Evolutionary conservation across 73 alveolate genomes (phyloP), one percentile per base, ranked within the genome.

Genomic region (Paraurostyla sp.): DNA sequence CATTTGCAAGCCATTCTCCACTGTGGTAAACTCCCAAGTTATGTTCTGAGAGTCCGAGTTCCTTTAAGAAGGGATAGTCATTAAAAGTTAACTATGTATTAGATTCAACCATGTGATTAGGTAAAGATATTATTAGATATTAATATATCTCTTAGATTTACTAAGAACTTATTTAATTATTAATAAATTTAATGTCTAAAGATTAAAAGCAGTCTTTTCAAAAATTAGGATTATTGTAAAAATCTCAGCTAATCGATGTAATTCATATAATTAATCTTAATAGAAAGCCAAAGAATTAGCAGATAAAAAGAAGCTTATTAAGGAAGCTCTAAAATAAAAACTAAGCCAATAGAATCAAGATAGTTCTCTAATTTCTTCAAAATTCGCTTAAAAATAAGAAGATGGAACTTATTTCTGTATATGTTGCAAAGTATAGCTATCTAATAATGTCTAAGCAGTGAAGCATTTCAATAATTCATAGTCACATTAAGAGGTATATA

Each of bases 11-110:
- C 89, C 93, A 87, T 40, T 35, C 76, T 25, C 87, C 90, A 18
- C 73, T 51, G 40, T 57, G 56, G 50, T 88, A 88, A 22, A 49
- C 86, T 18, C 90, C 93, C 15, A 42, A 32, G 85, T 76, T 87
- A 9, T 11, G 29, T 32, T 51, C 78, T 76, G 33, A 71, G 15
- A 87, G 50, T 1, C 90, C 93, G 25, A 85, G 71, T 40, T 71
- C 75, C 80, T 48, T 45, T n/a, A 85, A 45, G 89, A 85, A 85
- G 29, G 83, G 86, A 30, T 85, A 73, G 22, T 85, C 80, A 52
- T 36, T 78, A 78, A 78, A 78, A 22, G 78, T 52, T 11, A 78
- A 59, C n/a, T n/a, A n/a, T n/a, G n/a, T n/a, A 13, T 41, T 20
- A 36, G 25, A 68, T 2, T 11, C 56, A 4, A 22, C 59, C 82